A percentile compares a stretch with the other conserved stretches of the same genome.
phyloP scores from a whole-genome alignment of 2,329 filamentous ascomycete genomes.

The Pseudocercospora cruenta region DNA sequence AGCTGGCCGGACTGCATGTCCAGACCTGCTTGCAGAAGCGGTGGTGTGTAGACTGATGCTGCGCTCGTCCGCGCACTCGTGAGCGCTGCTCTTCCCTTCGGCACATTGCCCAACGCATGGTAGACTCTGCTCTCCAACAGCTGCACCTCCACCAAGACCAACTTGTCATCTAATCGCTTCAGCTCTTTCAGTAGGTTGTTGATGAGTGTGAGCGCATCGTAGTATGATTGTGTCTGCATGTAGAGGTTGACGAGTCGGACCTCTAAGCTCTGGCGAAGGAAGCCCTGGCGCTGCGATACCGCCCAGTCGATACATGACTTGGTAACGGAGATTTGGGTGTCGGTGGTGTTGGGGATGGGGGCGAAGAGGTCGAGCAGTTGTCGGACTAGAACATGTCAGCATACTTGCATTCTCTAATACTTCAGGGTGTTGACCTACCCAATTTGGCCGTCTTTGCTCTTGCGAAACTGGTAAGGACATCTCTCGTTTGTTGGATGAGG shows the following conservation, averaged over 20 bases:
- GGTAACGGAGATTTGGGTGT: slow-evolving; percentile 91
- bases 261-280: slow-evolving; percentile 97
- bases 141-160: slow-evolving; percentile 96
- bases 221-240: slow-evolving; percentile 97
- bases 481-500: slow-evolving; percentile 85
- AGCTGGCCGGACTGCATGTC: slow-evolving; percentile 99
- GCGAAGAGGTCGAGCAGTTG: slow-evolving; percentile 95
- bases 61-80: slow-evolving; percentile 94
- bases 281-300: slow-evolving; percentile 87
- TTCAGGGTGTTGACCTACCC: slow-evolving; percentile 61
- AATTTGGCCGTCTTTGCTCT: slow-evolving; percentile 99
- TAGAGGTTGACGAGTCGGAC: slow-evolving; percentile 90
- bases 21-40: slow-evolving; percentile 89
- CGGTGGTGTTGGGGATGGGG: slow-evolving; percentile 89
- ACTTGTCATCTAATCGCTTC: slow-evolving; percentile 97
- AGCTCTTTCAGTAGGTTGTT: slow-evolving; percentile 94
- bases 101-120: slow-evolving; percentile 93
- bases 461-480: slow-evolving; percentile 91
- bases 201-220: slow-evolving; percentile 94
- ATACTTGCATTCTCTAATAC: not conserved
- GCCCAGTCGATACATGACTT: slow-evolving; percentile 99
- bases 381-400: slow-evolving; percentile 61
- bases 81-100: slow-evolving; percentile 91
- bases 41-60: slow-evolving; percentile 95
- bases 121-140: slow-evolving; percentile 96